Percentiles rank a stretch among this genome's conserved stretches.
Evolutionary conservation across 495 filamentous ascomycete genomes (phyloP).

Genomic region (Echria macrotheca): DNA sequence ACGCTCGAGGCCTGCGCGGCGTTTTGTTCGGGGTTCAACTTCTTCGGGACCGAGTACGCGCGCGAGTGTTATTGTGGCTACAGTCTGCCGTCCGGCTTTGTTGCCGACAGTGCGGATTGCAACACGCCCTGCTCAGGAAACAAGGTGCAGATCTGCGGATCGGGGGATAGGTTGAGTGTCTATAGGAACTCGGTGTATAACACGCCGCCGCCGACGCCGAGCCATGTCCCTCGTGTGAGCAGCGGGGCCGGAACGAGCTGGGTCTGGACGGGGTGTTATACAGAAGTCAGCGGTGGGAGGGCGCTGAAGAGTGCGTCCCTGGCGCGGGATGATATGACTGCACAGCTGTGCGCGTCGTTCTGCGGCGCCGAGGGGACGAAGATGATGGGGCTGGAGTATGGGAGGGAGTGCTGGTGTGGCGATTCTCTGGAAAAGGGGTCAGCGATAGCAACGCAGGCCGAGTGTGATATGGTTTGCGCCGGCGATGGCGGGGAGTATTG

Average conservation of each 20-base stretch:
- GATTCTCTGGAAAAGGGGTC: constrained; percentile 33
- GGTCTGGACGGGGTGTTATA: constrained; percentile 37
- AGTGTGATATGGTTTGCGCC: constrained; percentile 34
- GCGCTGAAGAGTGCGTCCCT: constrained; percentile 47
- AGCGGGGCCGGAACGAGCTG: constrained; percentile 33
- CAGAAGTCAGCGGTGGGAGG: constrained; percentile 34
- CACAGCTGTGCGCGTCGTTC: constrained; percentile 29
- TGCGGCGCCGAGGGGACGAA: constrained; percentile 24
- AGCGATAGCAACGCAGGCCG: background rate
- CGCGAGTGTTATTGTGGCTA: constrained; percentile 16
- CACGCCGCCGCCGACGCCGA: constrained; percentile 19
- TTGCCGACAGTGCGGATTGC: constrained; percentile 14
- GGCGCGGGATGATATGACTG: constrained; percentile 31
- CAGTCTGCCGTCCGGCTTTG: background rate
- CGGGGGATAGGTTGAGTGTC: constrained; percentile 29
- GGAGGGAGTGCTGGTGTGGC: constrained; percentile 35
- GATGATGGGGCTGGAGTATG: constrained; percentile 30
- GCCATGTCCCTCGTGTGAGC: constrained; percentile 30
- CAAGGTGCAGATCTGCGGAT: constrained; percentile 27
- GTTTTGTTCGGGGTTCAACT: constrained; percentile 42
- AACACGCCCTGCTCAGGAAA: constrained; percentile 29
- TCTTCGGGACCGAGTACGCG: constrained; percentile 14
- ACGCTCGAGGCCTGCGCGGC: constrained; percentile 49
- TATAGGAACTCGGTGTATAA: constrained; percentile 16
- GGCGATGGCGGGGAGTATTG: constrained; percentile 23